phyloP scores from a whole-genome alignment of 768 basidiomycete species.

The Phylloporus rhodoxanthus region DNA sequence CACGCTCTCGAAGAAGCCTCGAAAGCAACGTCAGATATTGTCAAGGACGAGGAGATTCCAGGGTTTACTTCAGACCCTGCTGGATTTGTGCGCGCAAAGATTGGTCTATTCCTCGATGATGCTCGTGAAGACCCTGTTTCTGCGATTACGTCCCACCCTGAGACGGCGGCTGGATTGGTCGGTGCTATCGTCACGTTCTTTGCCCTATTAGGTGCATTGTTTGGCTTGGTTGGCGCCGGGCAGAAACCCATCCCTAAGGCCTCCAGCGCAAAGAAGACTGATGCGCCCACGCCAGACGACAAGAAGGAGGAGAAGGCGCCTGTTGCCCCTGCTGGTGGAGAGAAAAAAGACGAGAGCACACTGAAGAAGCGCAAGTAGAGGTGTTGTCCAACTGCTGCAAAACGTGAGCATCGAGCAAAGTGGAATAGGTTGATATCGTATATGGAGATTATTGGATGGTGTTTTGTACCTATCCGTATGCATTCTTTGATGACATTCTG shows the following conservation, averaged over 20 bases:
- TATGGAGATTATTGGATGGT: slow-evolving; percentile 10
- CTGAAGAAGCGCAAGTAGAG: slow-evolving; percentile 72
- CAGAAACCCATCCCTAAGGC: slow-evolving; percentile 70
- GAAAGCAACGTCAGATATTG: slow-evolving; percentile 42
- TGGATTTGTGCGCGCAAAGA: slow-evolving; percentile 72
- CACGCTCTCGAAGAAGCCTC: slow-evolving; percentile 66
- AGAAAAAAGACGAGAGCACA: slow-evolving; percentile 62
- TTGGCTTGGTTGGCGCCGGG: slow-evolving; percentile 70
- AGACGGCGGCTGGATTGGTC: slow-evolving; percentile 74
- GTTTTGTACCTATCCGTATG: slow-evolving; percentile 1
- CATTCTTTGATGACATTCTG: slow-evolving; percentile 10
- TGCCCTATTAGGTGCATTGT: slow-evolving; percentile 75
- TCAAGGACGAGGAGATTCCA: slow-evolving; percentile 37
- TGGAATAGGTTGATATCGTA: slow-evolving; percentile 2
- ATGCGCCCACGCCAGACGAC: slow-evolving; percentile 56
- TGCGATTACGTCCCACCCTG: slow-evolving; percentile 85
- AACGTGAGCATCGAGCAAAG: slow-evolving; percentile 6
- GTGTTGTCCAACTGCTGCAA: not conserved
- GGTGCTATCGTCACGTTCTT: slow-evolving; percentile 74
- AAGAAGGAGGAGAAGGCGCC: slow-evolving; percentile 62
- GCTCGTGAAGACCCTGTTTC: slow-evolving; percentile 68
- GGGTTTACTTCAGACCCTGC: slow-evolving; percentile 71
- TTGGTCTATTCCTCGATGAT: slow-evolving; percentile 73
- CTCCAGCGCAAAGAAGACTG: slow-evolving; percentile 61
- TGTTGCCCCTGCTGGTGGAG: slow-evolving; percentile 65